phyloP scores from a whole-genome alignment of 73 alveolate genomes.

The Tetrahymena elliotti region DNA sequence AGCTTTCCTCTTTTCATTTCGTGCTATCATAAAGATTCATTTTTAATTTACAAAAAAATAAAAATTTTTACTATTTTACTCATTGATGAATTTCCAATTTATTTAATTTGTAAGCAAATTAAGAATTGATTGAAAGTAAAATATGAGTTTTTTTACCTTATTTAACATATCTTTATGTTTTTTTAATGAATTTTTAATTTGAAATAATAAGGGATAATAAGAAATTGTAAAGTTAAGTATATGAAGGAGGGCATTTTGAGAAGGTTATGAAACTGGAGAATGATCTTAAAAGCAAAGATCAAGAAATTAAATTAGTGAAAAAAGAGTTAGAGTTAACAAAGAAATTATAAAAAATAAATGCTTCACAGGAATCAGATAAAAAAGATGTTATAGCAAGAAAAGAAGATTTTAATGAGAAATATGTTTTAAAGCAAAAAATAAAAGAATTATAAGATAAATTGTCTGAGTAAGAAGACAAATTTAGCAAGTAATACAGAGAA shows the following conservation, averaged over 20 bases:
- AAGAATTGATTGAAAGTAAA: no score
- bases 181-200: neutral
- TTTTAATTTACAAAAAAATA: no score
- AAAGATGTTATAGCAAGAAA: neutral
- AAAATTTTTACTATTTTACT: no score
- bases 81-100: no score
- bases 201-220: neutral
- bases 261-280: neutral
- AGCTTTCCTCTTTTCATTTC: no score
- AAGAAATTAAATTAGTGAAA: neutral
- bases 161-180: neutral
- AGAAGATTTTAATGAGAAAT: neutral
- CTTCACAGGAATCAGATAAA: neutral
- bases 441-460: neutral
- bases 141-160: no score
- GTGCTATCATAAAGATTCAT: no score
- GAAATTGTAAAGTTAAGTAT: neutral
- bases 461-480: neutral
- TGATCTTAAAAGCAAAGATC: neutral
- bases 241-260: neutral
- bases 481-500: neutral
- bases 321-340: neutral
- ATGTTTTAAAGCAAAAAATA: neutral
- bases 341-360: neutral
- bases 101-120: no score